Evolutionary conservation across 202 grass and related monocot genomes (phyloP).

Genomic region (Alloteropsis angusta): DNA sequence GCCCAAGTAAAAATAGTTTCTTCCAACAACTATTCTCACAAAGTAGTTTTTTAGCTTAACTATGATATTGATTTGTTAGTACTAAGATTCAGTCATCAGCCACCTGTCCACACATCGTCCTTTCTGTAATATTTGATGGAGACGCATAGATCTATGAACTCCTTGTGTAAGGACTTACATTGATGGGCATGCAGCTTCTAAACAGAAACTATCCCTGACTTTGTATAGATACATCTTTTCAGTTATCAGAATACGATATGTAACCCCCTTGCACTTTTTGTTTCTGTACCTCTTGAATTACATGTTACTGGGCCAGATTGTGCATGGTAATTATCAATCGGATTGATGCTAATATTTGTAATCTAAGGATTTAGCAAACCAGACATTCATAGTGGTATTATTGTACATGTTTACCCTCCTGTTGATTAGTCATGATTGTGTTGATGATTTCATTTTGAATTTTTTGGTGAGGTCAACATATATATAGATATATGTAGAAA

Average conservation of each 20-base stretch:
- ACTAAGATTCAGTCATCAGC: background rate
- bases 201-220: background rate
- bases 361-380: background rate
- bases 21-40: background rate
- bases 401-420: background rate
- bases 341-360: background rate
- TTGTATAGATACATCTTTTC: background rate
- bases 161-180: background rate
- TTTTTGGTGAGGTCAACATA: background rate
- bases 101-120: background rate
- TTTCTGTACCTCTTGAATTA: background rate
- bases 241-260: background rate
- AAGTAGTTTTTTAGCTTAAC: background rate
- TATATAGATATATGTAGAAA: background rate
- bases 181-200: background rate
- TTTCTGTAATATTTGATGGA: background rate
- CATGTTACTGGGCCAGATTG: background rate
- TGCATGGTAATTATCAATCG: background rate
- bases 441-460: background rate
- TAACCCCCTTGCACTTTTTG: background rate
- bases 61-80: background rate
- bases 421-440: background rate
- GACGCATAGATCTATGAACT: background rate
- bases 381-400: background rate
- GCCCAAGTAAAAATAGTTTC: background rate